Evolutionary conservation across 768 basidiomycete species (phyloP).

Genomic region (Cystofilobasidium capitatum): DNA sequence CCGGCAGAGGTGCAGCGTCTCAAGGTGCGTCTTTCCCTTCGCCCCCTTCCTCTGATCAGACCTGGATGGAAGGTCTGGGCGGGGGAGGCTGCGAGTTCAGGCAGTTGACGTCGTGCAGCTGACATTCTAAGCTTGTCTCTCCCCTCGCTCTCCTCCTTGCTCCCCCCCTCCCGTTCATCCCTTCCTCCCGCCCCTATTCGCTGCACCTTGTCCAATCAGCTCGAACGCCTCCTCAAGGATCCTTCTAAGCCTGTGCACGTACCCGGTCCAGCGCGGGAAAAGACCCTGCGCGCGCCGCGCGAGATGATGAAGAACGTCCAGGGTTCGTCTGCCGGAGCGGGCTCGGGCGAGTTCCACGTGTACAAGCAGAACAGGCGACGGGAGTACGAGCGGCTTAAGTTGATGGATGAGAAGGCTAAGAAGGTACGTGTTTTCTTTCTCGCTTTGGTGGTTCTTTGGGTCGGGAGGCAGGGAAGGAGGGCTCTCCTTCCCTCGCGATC

Average conservation of each 20-base stretch:
- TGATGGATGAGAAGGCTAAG: conserved; percentile 71
- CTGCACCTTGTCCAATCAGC: conserved; percentile 39
- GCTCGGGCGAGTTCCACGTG: conserved; percentile 95
- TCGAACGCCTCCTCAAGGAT: conserved; percentile 81
- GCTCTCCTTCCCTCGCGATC: not conserved
- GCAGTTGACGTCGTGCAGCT: too few relatives aligned
- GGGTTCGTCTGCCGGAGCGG: conserved; percentile 92
- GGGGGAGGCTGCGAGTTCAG: too few relatives aligned
- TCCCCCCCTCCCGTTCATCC: not conserved
- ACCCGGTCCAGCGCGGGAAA: conserved; percentile 71
- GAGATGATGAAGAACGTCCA: conserved; percentile 97
- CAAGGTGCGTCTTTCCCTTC: conserved; percentile 21
- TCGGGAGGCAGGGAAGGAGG: not conserved
- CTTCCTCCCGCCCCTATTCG: not conserved
- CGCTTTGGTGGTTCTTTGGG: not conserved
- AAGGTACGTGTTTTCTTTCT: conserved; percentile 49
- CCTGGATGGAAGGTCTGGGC: too few relatives aligned
- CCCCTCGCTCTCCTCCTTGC: not conserved
- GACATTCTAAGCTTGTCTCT: not conserved
- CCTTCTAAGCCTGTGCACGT: conserved; percentile 72
- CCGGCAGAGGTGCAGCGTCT: conserved; percentile 25
- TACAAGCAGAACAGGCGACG: conserved; percentile 89
- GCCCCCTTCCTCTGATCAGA: too few relatives aligned
- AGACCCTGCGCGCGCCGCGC: conserved; percentile 64
- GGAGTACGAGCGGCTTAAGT: conserved; percentile 87